Evolutionary conservation across 495 filamentous ascomycete genomes (phyloP).

Genomic region (Melanomma pulvis-pyrius): DNA sequence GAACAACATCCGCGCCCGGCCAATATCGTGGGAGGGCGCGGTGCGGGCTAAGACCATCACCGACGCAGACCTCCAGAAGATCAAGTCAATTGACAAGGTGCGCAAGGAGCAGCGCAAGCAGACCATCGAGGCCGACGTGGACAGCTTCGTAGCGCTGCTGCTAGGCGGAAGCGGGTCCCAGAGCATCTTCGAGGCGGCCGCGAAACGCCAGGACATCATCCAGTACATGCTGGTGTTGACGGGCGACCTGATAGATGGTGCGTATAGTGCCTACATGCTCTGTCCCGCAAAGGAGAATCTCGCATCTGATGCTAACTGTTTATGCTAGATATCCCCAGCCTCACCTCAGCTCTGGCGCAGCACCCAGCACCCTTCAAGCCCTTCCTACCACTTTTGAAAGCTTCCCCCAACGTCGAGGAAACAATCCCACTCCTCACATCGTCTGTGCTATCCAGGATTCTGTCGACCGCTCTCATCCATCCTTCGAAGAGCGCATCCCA

Average conservation of each 20-base stretch:
- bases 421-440: conserved; percentile 87
- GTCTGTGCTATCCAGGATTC: conserved; percentile 78
- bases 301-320: conserved; percentile 15
- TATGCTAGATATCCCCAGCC: conserved; percentile 70
- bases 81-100: conserved; percentile 96
- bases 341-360: conserved; percentile 73
- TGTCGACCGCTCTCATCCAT: conserved; percentile 67
- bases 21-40: conserved; percentile 97
- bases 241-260: conserved; percentile 86
- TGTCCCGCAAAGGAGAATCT: neutral
- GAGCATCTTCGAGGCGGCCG: conserved; percentile 80
- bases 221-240: conserved; percentile 93
- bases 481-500: conserved; percentile 56
- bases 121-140: conserved; percentile 75
- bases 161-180: conserved; percentile 69
- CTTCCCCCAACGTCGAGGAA: conserved; percentile 76
- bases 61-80: conserved; percentile 90
- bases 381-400: conserved; percentile 79
- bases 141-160: conserved; percentile 76
- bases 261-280: neutral
- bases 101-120: conserved; percentile 83
- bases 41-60: conserved; percentile 92
- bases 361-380: conserved; percentile 79
- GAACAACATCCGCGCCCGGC: conserved; percentile 90
- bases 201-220: conserved; percentile 80